A percentile compares a stretch with the other conserved stretches of the same genome.
These are phyloP conservation scores for Albophoma yamanashiensis DNA, from an alignment of 2,329 filamentous ascomycete species.

Conservation along the genomic window DNA sequence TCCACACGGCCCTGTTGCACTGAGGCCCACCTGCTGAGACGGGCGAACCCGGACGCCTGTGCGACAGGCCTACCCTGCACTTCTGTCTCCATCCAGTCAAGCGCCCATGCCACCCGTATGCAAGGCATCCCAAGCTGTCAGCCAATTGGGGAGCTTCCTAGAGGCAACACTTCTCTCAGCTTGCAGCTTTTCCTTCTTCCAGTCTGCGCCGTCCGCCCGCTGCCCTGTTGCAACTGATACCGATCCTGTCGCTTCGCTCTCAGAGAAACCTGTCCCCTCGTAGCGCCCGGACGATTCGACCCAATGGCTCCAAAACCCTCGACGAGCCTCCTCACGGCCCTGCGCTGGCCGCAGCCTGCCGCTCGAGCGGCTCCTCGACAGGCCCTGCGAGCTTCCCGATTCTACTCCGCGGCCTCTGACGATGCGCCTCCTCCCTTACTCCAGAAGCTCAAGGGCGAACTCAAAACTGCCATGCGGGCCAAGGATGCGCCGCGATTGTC, in stretches of 20 bases:
- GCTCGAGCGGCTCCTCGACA: not conserved
- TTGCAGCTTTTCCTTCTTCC: not conserved
- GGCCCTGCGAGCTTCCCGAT: conserved; percentile 5
- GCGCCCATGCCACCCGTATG: not conserved
- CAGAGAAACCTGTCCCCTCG: not conserved
- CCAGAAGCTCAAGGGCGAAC: conserved; percentile 45
- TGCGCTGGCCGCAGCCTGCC: not conserved
- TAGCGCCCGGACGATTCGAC: not conserved
- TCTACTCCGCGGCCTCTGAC: conserved; percentile 22
- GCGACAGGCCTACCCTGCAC: not conserved
- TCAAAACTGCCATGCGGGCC: conserved; percentile 55
- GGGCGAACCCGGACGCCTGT: not conserved
- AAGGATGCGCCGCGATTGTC: conserved; percentile 55
- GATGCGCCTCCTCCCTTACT: conserved; percentile 35
- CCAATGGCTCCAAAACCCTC: not conserved
- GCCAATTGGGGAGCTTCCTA: not conserved
- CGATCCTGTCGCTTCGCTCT: not conserved
- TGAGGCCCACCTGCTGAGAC: not conserved
- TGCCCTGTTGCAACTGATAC: not conserved
- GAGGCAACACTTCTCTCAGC: not conserved
- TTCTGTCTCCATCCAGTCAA: not conserved
- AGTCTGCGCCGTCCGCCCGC: no score
- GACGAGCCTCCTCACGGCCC: not conserved
- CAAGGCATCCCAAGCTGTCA: no score
- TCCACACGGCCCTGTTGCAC: not conserved